A percentile compares a stretch with the other conserved stretches of the same genome.
Evolutionary conservation across 257 asterid species (phyloP).

Genomic region (Marsdenia floribunda): DNA sequence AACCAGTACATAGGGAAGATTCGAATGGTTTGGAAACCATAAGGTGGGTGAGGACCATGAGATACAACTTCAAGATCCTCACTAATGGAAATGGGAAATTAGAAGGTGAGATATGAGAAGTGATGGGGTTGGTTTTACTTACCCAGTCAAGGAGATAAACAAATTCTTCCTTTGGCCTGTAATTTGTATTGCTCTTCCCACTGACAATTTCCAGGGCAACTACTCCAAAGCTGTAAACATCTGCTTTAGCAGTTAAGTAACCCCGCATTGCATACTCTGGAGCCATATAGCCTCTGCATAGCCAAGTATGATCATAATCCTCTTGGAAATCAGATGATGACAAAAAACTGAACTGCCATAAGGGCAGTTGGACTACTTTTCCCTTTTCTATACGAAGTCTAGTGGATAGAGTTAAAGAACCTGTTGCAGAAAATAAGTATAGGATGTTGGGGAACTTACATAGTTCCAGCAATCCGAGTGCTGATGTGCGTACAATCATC

Average conservation of each 20-base stretch:
- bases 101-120: neutral
- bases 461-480: conserved; percentile 89
- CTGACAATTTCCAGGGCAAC: conserved; percentile 83
- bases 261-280: conserved; percentile 96
- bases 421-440: neutral
- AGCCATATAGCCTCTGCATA: conserved; percentile 90
- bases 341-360: neutral
- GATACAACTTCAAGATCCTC: neutral
- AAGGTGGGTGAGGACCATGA: neutral
- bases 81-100: neutral
- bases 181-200: conserved; percentile 86
- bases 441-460: conserved; percentile 42
- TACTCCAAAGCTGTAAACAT: conserved; percentile 93
- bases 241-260: conserved; percentile 74
- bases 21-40: neutral
- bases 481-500: conserved; percentile 77
- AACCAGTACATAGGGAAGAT: neutral
- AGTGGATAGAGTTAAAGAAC: no score
- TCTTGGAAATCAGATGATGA: neutral
- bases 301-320: conserved; percentile 12
- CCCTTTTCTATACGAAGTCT: no score
- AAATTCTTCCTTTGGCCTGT: conserved; percentile 67
- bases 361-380: no score
- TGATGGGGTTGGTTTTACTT: conserved; percentile 6
- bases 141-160: conserved; percentile 93